phyloP scores from a whole-genome alignment of 257 asterid species.

The Anisodus acutangulus region DNA sequence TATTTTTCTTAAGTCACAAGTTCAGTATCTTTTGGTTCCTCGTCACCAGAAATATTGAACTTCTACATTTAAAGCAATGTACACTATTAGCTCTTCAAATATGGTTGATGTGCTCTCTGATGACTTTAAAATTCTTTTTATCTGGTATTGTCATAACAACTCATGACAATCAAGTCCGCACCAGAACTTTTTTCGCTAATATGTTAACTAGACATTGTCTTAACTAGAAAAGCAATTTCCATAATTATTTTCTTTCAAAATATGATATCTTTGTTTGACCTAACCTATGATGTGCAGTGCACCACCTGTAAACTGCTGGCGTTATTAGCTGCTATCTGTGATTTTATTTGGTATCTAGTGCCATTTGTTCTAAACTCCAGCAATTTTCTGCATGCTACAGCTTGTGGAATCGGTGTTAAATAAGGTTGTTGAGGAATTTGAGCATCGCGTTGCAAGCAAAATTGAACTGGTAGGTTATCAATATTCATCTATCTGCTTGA shows the following conservation, averaged over 20 bases:
- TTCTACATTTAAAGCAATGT: neutral
- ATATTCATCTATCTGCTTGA: too few species aligned
- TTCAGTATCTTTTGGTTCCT: conserved; percentile 11
- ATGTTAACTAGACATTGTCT: neutral
- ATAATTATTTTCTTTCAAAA: neutral
- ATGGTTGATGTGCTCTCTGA: conserved; percentile 8
- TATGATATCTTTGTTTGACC: neutral
- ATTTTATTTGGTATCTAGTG: conserved; percentile 29
- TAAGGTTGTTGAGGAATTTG: conserved; percentile 89
- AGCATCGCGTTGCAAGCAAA: conserved; percentile 67
- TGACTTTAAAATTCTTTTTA: neutral
- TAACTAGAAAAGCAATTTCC: conserved; percentile 3
- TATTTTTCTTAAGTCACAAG: neutral
- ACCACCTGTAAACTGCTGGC: neutral
- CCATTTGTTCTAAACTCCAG: conserved; percentile 34
- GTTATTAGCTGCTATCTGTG: neutral
- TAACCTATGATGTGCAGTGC: conserved; percentile 4
- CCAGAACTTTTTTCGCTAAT: neutral
- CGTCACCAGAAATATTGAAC: conserved; percentile 5
- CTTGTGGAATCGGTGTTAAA: conserved; percentile 85
- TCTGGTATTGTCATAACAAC: neutral
- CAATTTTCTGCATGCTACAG: conserved; percentile 51
- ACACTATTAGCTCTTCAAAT: conserved; percentile 7
- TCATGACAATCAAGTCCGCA: neutral
- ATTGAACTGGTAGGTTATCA: conserved; percentile 55